phyloP scores from a whole-genome alignment of 2,329 filamentous ascomycete species.

The Dactylellina drechsleri region DNA sequence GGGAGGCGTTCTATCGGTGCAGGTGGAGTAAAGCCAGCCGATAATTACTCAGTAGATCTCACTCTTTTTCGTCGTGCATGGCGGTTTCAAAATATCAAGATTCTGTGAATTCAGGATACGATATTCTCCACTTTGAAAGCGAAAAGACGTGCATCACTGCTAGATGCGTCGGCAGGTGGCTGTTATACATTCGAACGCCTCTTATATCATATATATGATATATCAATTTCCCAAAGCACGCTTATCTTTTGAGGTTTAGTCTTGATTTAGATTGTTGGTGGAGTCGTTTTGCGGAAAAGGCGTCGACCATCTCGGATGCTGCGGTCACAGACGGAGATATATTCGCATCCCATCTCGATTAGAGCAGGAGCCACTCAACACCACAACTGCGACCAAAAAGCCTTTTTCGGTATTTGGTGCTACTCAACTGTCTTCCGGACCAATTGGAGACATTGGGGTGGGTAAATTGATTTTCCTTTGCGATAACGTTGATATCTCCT shows the following conservation, averaged over 20 bases:
- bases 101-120: too few relatives aligned
- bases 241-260: background rate
- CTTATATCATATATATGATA: constrained; percentile 3
- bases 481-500: constrained; percentile 7
- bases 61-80: too few relatives aligned
- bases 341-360: background rate
- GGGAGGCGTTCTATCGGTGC: too few relatives aligned
- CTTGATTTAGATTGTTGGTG: background rate
- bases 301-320: constrained; percentile 10
- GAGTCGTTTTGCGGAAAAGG: background rate
- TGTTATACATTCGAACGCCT: constrained; percentile 4
- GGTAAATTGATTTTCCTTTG: constrained; percentile 7
- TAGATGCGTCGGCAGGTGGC: too few relatives aligned
- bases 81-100: too few relatives aligned
- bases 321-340: constrained; percentile 22
- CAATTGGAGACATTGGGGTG: constrained; percentile 6
- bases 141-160: too few relatives aligned
- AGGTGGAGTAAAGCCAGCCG: too few relatives aligned
- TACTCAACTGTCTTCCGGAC: background rate
- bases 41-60: too few relatives aligned
- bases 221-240: too few relatives aligned
- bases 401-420: background rate
- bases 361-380: too few relatives aligned
- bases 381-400: background rate
- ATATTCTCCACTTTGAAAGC: too few relatives aligned